Conservation (phyloP, 163 green algal genomes). For the Volvox carteri region DNA sequence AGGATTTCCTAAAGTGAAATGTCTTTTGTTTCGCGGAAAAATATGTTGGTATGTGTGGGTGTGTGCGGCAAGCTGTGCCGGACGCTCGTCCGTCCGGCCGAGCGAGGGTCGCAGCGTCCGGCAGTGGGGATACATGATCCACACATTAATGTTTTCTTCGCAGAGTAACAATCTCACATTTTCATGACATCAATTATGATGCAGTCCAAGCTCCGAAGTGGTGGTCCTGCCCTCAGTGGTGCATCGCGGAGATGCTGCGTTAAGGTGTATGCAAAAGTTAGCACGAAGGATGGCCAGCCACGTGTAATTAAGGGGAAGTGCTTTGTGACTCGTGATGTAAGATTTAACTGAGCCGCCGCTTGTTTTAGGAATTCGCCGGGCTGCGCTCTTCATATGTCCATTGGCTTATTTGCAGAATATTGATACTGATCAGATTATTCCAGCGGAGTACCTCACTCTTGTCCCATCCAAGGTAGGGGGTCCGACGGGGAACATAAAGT, state of each 20-base stretch:
- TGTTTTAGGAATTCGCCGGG: background rate
- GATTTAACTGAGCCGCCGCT: constrained; percentile 31
- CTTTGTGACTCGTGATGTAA: constrained; percentile 89
- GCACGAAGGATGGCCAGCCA: constrained; percentile 55
- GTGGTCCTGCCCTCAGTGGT: background rate
- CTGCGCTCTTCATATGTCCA: background rate
- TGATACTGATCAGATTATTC: constrained; percentile 98
- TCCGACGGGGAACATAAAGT: no score
- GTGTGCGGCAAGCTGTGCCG: no score
- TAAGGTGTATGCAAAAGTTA: constrained; percentile 63
- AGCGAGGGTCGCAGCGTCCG: no score
- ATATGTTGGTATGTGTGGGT: no score
- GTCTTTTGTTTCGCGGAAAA: no score
- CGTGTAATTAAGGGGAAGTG: constrained; percentile 80
- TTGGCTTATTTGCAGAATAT: constrained; percentile 89
- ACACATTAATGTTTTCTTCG: no score
- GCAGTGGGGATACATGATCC: no score
- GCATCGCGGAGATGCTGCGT: constrained; percentile 18
- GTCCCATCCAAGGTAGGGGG: constrained; percentile 92
- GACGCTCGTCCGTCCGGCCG: no score
- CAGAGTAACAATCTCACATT: no score
- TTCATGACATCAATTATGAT: background rate
- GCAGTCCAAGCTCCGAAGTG: background rate
- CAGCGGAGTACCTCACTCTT: constrained; percentile 97
- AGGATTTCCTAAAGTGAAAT: no score